Conservation (phyloP, 176 grass and related monocot species). For the Lolium perenne region DNA sequence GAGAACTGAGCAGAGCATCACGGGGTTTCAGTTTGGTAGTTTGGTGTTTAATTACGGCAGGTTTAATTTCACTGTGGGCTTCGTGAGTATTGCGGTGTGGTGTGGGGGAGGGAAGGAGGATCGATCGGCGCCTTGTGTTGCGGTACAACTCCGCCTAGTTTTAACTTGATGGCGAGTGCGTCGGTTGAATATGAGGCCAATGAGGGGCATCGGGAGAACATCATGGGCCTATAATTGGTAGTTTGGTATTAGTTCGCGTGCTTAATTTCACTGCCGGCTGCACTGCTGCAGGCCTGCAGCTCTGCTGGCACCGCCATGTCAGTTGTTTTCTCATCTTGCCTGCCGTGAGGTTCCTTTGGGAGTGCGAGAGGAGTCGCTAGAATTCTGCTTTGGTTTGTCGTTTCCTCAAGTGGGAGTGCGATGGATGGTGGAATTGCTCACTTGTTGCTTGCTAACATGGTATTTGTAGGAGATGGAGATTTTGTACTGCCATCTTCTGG, state of each 20-base stretch:
- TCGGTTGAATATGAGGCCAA: neutral
- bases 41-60: neutral
- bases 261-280: neutral
- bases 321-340: neutral
- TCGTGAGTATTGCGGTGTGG: neutral
- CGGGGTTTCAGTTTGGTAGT: neutral
- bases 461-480: neutral
- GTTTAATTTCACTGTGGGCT: neutral
- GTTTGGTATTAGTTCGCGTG: neutral
- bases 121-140: neutral
- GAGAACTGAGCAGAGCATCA: neutral
- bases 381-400: neutral
- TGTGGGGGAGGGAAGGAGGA: neutral
- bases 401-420: conserved; percentile 21
- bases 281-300: neutral
- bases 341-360: neutral
- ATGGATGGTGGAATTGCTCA: neutral
- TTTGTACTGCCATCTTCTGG: conserved; percentile 8
- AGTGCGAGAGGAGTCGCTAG: neutral
- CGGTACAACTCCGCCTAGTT: neutral
- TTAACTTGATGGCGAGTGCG: neutral
- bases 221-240: neutral
- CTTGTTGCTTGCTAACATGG: neutral
- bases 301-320: neutral
- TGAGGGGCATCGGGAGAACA: neutral